Evolutionary conservation across 768 basidiomycete species (phyloP), one percentile per base, ranked within the genome.

Genomic region (Lyophyllum semitale): DNA sequence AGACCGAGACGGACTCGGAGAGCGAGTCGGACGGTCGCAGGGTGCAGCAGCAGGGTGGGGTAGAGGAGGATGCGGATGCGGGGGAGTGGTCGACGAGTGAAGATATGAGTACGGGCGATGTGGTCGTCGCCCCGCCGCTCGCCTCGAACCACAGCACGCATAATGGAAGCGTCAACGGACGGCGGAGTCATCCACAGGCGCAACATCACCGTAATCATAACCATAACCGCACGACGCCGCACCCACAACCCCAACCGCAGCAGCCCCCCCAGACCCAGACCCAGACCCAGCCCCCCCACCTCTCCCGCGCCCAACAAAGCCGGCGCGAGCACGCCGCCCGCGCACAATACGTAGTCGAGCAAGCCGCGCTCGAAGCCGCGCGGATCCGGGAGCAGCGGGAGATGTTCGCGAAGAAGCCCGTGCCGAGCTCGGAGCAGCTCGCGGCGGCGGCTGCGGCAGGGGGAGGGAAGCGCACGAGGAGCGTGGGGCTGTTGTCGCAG

Each of bases 321-420:
- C 62, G 66, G 3, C 63, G 68, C 1, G 57, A 51, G 1, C 66
- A 70, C 25, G 66, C 66, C 11, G 58, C 58, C 4, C 59, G 51
- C 27, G 60, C 63, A 51, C 65, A 75, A 53, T 70, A 73, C 60
- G 53, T 61, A 45, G 59, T 74, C 30, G 59, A 72, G 57, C 66
- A 83, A 48, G 89, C 88, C 5, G 86, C 83, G 0, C 62, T 81
- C 54, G 87, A 89, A 65, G 84, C 76, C 1, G 81, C 83, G 63
- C 79, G 83, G 17, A 81, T 87, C 60, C 79, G 81, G 26, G 88
- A 93, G 13, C 75, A 93, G 76, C 79, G 81, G 26, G 88, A 93
- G 13, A 75, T 93, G 76, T 88, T 89, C 63, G 78, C 81, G 57
- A 91, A 92, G 70, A 77, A 85, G 13, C 89, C 88, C 1, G 78